A percentile compares a stretch with the other conserved stretches of the same genome.
Evolutionary conservation across 345 rosid genomes (phyloP).

Genomic region (Pelargonium nanum): DNA sequence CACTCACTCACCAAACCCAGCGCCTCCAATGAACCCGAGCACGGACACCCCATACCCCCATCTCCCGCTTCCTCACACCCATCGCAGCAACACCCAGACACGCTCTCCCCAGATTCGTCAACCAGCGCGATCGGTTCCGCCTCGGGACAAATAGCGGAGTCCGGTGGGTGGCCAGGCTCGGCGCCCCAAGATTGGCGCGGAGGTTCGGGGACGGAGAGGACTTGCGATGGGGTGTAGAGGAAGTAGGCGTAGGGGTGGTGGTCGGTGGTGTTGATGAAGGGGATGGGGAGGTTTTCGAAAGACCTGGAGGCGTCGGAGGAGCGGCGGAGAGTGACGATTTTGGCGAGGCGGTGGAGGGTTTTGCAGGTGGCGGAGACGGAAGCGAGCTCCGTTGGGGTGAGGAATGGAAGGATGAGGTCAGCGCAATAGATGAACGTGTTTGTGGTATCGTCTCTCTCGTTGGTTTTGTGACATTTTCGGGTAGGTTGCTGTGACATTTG

Average conservation of each 20-base stretch:
- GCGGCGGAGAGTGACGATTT: conserved; percentile 34
- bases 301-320: conserved; percentile 59
- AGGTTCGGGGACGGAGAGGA: conserved; percentile 29
- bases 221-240: conserved; percentile 51
- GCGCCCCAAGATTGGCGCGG: conserved; percentile 56
- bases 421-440: conserved; percentile 19
- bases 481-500: background rate
- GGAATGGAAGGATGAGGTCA: conserved; percentile 53
- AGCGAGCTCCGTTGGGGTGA: conserved; percentile 53
- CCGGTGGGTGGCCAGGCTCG: background rate
- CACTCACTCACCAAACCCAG: conserved; percentile 45
- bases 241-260: conserved; percentile 44
- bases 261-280: conserved; percentile 40
- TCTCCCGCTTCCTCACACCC: conserved; percentile 30
- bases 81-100: conserved; percentile 36
- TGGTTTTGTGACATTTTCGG: background rate
- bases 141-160: background rate
- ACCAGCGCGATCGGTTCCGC: background rate
- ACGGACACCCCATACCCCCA: conserved; percentile 19
- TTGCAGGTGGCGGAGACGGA: conserved; percentile 43
- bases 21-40: conserved; percentile 18
- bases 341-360: conserved; percentile 28
- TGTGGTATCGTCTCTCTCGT: background rate
- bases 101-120: conserved; percentile 18
- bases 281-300: conserved; percentile 40